Evolutionary conservation across 2,329 filamentous ascomycete genomes (phyloP).

Genomic region (Teratosphaeria destructans): DNA sequence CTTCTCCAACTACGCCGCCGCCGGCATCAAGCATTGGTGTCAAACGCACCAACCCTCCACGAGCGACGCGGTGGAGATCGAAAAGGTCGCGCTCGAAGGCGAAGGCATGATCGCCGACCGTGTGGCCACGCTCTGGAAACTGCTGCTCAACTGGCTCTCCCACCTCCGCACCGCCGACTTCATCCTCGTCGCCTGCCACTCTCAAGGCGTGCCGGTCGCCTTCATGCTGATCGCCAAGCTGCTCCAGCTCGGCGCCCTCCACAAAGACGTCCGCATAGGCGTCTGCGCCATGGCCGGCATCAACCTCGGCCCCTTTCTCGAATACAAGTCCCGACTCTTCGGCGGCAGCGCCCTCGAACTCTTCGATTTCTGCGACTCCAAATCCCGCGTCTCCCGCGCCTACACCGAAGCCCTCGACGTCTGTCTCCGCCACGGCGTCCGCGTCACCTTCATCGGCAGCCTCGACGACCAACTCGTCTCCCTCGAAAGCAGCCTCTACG

Average conservation of each 20-base stretch:
- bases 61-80: conserved; percentile 63
- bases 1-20: conserved; percentile 79
- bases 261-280: conserved; percentile 59
- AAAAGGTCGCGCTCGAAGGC: conserved; percentile 88
- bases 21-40: conserved; percentile 75
- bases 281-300: conserved; percentile 87
- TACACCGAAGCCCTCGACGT: conserved; percentile 67
- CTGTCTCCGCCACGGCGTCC: conserved; percentile 66
- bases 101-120: conserved; percentile 86
- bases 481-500: conserved; percentile 83
- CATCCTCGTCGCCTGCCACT: conserved; percentile 85
- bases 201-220: conserved; percentile 87
- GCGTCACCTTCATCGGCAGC: conserved; percentile 81
- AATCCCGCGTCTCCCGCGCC: conserved; percentile 70
- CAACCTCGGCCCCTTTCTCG: conserved; percentile 82
- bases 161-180: conserved; percentile 81
- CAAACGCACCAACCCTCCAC: conserved; percentile 50
- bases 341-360: conserved; percentile 87
- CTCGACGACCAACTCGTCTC: conserved; percentile 96
- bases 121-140: conserved; percentile 86
- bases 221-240: conserved; percentile 89
- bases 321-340: conserved; percentile 81
- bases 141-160: conserved; percentile 89
- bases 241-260: conserved; percentile 78
- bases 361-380: conserved; percentile 80